Evolutionary conservation across 139 green algal genomes (phyloP), one percentile per base, ranked within the genome.

Genomic region (Deuterostichococcus epilithicus): DNA sequence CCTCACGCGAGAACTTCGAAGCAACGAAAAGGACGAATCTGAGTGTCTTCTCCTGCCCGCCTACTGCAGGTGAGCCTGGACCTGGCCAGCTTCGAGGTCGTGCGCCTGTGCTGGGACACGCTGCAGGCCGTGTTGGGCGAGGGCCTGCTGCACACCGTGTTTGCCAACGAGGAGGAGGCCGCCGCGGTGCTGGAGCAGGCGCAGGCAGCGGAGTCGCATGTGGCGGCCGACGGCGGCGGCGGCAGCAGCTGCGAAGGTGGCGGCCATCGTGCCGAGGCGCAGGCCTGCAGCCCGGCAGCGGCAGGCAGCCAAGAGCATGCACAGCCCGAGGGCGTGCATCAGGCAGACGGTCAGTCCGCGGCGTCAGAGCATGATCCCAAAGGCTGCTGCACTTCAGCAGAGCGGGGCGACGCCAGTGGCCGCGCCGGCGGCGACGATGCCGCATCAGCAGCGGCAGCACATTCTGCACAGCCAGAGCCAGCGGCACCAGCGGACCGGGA

Each of bases 81-180:
- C 84, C 80, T 96, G 10, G 93, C 93, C 0, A 91, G 82, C 33
- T 96, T 97, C 79, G 93, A 97, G 77, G 84, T 93, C 33, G 74
- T 91, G 26, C 70, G 32, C 0, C 59, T 47, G 67, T 90, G 88
- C 78, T 88, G 71, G 82, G 87, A 65, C 34, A 72, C 80, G 65
- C 82, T 94, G 82, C 25, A 70, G 39, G 32, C 18, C 22, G 66
- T 86, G 67, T 75, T 93, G 63, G 28, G 84, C n/a, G 80, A 84
- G 26, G 84, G 85, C 28, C 70, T 92, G 68, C 73, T 97, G 33
- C 91, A 97, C 76, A 33, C 94, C 26, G 70, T 97, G 42, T 95
- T 97, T 76, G 90, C 86, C 71, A 97, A 97, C 73, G 85, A 94
- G 81, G 85, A 94, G 67, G 93, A 97, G 80, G 90, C 90, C 15